phyloP scores from a whole-genome alignment of 441 rosid genomes.

The Jatropha multifida region DNA sequence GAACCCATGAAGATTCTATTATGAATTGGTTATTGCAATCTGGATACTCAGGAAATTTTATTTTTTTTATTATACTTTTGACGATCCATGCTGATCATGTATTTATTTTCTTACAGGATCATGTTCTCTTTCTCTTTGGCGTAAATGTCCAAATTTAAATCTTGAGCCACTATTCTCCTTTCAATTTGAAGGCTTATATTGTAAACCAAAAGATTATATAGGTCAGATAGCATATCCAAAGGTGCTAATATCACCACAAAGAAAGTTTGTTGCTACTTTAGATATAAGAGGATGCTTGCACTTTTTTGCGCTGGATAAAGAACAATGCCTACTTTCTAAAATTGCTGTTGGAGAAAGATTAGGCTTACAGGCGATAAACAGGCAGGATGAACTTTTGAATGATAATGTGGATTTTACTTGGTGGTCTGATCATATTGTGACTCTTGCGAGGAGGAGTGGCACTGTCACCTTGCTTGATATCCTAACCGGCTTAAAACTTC shows the following conservation, averaged over 20 bases:
- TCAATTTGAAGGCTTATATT: slow-evolving; percentile 67
- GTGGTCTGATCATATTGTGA: slow-evolving; percentile 85
- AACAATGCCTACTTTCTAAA: slow-evolving; percentile 39
- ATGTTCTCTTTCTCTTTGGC: slow-evolving; percentile 73
- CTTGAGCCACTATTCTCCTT: slow-evolving; percentile 54
- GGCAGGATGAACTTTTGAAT: slow-evolving; percentile 37
- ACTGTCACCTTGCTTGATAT: slow-evolving; percentile 56
- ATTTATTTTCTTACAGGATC: slow-evolving; percentile 50
- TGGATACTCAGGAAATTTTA: background rate
- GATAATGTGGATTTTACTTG: slow-evolving; percentile 76
- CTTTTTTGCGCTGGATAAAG: slow-evolving; percentile 61
- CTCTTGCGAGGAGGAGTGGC: slow-evolving; percentile 61
- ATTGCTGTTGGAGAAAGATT: slow-evolving; percentile 36
- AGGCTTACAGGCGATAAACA: slow-evolving; percentile 29
- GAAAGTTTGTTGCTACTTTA: slow-evolving; percentile 64
- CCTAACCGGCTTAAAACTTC: slow-evolving; percentile 48
- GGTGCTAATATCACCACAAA: slow-evolving; percentile 72
- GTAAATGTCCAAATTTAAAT: slow-evolving; percentile 41
- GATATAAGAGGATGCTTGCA: slow-evolving; percentile 68
- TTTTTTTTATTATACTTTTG: background rate
- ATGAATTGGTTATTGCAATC: background rate
- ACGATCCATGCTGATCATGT: slow-evolving; percentile 12
- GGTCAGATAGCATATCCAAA: slow-evolving; percentile 63
- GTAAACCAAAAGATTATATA: slow-evolving; percentile 37
- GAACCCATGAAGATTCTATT: background rate